Percentiles rank a stretch among this genome's conserved stretches.
Evolutionary conservation across 2,329 filamentous ascomycete species (phyloP).

Genomic region (Pyrenophora teres): DNA sequence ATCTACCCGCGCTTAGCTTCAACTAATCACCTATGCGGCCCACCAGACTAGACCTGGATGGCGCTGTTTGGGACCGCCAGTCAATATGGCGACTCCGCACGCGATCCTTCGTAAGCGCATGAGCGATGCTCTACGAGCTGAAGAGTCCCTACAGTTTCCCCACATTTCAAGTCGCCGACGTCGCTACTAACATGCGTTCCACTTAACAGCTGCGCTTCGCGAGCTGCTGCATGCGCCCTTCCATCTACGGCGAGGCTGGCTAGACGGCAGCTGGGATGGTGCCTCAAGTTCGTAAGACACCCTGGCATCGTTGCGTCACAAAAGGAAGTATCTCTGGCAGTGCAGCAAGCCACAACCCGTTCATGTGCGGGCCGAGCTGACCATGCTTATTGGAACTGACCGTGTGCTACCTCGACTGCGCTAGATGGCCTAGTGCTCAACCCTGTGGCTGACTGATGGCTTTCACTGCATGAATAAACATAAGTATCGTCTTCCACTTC

Average conservation of each 20-base stretch:
- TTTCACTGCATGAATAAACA: constrained; percentile 10
- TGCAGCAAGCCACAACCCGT: constrained; percentile 2
- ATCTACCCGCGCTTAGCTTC: constrained; percentile 13
- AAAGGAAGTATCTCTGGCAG: not conserved
- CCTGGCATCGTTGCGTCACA: constrained; percentile 6
- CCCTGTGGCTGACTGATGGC: not conserved
- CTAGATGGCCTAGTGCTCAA: not conserved
- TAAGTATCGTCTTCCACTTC: constrained; percentile 7
- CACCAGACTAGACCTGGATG: not conserved
- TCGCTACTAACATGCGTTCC: not conserved
- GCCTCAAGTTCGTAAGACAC: not conserved
- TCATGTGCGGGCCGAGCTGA: not conserved
- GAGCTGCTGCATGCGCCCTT: constrained; percentile 7
- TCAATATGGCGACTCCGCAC: not conserved
- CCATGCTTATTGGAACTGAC: not conserved
- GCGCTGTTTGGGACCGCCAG: constrained; percentile 1
- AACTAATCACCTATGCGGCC: not conserved
- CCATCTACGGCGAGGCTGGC: constrained; percentile 2
- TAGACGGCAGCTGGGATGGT: constrained; percentile 1
- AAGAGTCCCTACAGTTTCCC: not conserved
- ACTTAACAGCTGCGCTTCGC: not conserved
- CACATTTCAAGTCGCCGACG: constrained; percentile 13
- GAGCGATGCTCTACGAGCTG: constrained; percentile 6
- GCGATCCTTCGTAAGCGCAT: not conserved
- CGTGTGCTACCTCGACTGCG: not conserved